Base-by-base conservation (phyloP, 2,329 filamentous ascomycete genomes). In the Alternaria novae-zelandiae region DNA sequence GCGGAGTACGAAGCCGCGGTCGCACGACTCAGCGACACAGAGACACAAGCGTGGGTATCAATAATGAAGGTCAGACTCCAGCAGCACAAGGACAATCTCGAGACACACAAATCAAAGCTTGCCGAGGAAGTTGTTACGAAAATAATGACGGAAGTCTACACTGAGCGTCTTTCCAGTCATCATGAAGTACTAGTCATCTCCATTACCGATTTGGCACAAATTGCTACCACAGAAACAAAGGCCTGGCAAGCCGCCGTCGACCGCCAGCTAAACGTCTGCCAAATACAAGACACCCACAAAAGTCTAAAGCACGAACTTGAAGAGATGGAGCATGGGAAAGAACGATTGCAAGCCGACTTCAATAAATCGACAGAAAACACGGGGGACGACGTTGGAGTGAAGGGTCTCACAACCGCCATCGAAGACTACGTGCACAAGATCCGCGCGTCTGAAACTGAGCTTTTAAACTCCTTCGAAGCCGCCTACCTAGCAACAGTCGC, bases 121-220 rank as follows among this genome's bases (percentile, higher is more conserved):
- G 5, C 15, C 7, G 3, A 41, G 15, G 32, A 15, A n/a, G 32
- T n/a, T 20, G 6, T 20, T 10, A 4, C 3, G 17, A 30, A 1
- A 5, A 32, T 10, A 3, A 6, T 3, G 3, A 10, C 1, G 3
- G 10, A 3, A 8, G 0, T 2, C 4, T 25, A 15, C 47, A 9
- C 11, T 1, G 11, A 21, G 20, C 6, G 4, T 21, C 6, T 21
- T 1, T 8, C 26, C 4, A 4, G n/a, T n/a, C n/a, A n/a, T n/a
- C n/a, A n/a, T n/a, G n/a, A 9, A 6, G 2, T 15, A 10, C 17
- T 3, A 0, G 11, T 3, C 3, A 10, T 50, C 26, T 50, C 26
- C 1, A 15, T 30, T 11, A 0, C 47, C 9, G 25, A 30, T 3
- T 15, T 50, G 12, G 10, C 3, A 15, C n/a, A 20, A 15, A 4